Evolutionary conservation across 1,284 basidiomycete genomes (phyloP).

Genomic region (Rhizoctonia solani): DNA sequence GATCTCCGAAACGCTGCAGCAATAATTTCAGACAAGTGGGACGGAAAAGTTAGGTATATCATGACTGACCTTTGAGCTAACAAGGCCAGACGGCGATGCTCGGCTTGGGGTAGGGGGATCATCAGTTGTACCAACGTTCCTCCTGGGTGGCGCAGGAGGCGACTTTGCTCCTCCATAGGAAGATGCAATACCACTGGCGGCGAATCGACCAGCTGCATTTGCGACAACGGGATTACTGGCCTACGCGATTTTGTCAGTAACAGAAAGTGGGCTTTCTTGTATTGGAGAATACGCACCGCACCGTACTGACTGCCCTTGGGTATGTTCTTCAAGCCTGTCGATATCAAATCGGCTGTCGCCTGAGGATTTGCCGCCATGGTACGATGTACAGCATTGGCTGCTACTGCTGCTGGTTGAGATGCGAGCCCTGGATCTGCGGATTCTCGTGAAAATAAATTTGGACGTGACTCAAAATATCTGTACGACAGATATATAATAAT

Average conservation of each 20-base stretch:
- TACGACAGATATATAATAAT: not conserved
- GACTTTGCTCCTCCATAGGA: slow-evolving; percentile 15
- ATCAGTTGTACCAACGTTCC: not conserved
- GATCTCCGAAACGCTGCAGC: slow-evolving; percentile 59
- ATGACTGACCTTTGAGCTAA: slow-evolving; percentile 4
- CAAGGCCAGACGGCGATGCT: slow-evolving; percentile 7
- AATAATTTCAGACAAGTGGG: not conserved
- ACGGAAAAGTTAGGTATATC: not conserved
- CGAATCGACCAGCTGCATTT: slow-evolving; percentile 54
- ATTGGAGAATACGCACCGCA: slow-evolving; percentile 10
- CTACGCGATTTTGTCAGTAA: not conserved
- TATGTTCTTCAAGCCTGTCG: slow-evolving; percentile 50
- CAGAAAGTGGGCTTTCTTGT: no score
- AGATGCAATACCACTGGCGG: slow-evolving; percentile 45
- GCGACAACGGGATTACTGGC: slow-evolving; percentile 45
- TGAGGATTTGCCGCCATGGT: slow-evolving; percentile 55
- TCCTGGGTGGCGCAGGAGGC: slow-evolving; percentile 21
- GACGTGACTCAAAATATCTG: slow-evolving; percentile 77
- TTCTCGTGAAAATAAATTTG: slow-evolving; percentile 55
- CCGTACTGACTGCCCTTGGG: slow-evolving; percentile 43
- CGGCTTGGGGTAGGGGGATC: not conserved
- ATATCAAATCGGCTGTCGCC: slow-evolving; percentile 50
- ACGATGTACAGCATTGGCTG: slow-evolving; percentile 54
- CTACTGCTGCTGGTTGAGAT: slow-evolving; percentile 41
- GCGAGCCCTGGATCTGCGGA: slow-evolving; percentile 38